phyloP scores from a whole-genome alignment of 2,329 filamentous ascomycete species.

The Penicillium concentricum region DNA sequence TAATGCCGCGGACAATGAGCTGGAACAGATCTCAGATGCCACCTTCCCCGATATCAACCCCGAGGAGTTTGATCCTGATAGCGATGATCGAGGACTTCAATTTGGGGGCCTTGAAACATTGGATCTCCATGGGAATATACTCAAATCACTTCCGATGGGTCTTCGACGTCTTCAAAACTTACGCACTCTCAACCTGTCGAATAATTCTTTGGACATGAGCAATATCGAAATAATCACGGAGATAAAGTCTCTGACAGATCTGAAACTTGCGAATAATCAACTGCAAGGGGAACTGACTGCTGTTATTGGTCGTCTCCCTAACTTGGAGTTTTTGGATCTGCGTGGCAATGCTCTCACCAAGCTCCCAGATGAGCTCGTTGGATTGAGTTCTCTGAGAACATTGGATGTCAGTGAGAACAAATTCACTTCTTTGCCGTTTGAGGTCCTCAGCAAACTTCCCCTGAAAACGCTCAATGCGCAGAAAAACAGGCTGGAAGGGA shows the following conservation, averaged over 20 bases:
- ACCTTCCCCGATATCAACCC: constrained; percentile 73
- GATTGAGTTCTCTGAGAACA: constrained; percentile 67
- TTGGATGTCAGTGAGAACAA: constrained; percentile 80
- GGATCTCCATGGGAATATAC: constrained; percentile 81
- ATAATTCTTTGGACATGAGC: constrained; percentile 74
- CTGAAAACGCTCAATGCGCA: constrained; percentile 71
- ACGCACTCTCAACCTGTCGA: constrained; percentile 79
- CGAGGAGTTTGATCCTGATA: constrained; percentile 59
- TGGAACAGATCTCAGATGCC: constrained; percentile 69
- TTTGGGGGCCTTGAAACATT: constrained; percentile 79
- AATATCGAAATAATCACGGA: constrained; percentile 72
- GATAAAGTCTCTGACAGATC: constrained; percentile 69
- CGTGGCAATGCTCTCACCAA: constrained; percentile 74
- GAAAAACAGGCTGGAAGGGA: constrained; percentile 75
- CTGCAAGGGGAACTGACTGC: constrained; percentile 67
- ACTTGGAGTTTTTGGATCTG: constrained; percentile 77
- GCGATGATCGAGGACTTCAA: constrained; percentile 68
- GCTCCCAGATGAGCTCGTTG: constrained; percentile 66
- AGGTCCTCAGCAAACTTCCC: constrained; percentile 64
- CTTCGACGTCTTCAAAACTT: constrained; percentile 70
- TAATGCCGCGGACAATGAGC: constrained; percentile 84
- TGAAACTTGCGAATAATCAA: constrained; percentile 77
- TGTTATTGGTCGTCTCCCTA: constrained; percentile 61
- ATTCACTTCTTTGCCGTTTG: constrained; percentile 69
- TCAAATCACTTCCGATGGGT: constrained; percentile 71